These are phyloP conservation scores for Heliamphora pulchella DNA, from an alignment of 179 eudicot genomes.

Conservation along the genomic window DNA sequence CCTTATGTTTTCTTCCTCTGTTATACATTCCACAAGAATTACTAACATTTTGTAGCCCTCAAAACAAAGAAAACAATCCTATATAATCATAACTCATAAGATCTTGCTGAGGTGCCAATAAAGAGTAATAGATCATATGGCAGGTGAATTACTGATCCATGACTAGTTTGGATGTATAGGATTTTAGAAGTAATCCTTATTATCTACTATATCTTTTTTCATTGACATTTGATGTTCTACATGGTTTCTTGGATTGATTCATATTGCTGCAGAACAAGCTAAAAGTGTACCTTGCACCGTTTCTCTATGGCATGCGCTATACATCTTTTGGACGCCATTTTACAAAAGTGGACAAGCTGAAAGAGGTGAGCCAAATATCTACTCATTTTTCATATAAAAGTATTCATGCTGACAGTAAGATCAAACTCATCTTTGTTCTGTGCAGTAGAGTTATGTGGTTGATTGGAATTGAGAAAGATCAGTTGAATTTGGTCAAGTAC, in stretches of 20 bases:
- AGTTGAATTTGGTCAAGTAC: neutral
- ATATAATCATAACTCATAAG: no score
- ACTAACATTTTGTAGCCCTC: no score
- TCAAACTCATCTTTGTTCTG: neutral
- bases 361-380: slow-evolving; percentile 44
- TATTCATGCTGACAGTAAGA: neutral
- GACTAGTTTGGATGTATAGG: neutral
- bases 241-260: neutral
- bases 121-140: no score
- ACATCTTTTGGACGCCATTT: slow-evolving; percentile 96
- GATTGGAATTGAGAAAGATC: neutral
- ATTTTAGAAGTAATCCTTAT: neutral
- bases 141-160: no score
- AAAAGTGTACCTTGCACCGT: slow-evolving; percentile 73
- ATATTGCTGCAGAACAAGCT: slow-evolving; percentile 53
- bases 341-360: slow-evolving; percentile 62
- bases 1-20: neutral
- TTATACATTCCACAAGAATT: no score
- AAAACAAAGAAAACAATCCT: no score
- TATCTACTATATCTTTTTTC: neutral
- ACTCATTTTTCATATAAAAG: neutral
- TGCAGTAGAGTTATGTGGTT: neutral
- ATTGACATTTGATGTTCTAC: neutral
- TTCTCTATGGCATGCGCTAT: slow-evolving; percentile 76
- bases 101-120: no score